Base-by-base conservation (phyloP, 2,329 filamentous ascomycete species). In the Coniochaeta sp. region DNA sequence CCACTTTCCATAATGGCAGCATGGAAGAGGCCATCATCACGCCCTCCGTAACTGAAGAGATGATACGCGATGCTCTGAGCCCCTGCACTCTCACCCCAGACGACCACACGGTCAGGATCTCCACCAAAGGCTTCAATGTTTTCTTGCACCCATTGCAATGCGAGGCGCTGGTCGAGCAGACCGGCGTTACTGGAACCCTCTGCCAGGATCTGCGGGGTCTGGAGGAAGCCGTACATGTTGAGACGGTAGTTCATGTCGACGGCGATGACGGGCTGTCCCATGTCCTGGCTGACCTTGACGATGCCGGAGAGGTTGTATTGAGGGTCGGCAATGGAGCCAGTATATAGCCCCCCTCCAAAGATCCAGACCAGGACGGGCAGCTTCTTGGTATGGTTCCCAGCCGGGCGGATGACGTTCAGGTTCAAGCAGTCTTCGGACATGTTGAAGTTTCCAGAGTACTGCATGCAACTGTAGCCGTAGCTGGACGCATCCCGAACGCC, bases 1-100 rank as follows among this genome's bases (percentile, higher is more conserved):
- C 78, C 78, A 12, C 75, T 80, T 50, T 83, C 71, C 50, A 77
- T 65, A 42, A 80, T 82, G 2, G 73, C 79, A 7, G 65, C 75
- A 4, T 72, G 71, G 58, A 81, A 84, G 0, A 84, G 65, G 0
- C 68, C 65, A 51, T 83, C 78, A 50, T 83, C 71, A 27, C 77
- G 68, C 0, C 81, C 79, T 31, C 73, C 74, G 55, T 81, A 79
- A 8, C 78, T 76, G 28, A 78, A 71, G 20, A 82, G 66, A 24
- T 83, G 81, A 48, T 70, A 70, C 3, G 67, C 65, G 22, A 67
- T 67, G 45, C 68, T 69, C 51, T 71, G 66, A 4, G 60, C 61
- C 7, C 65, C 63, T 2, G 61, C 60, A 4, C 64, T 63, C 53
- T 71, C 67, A 8, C 65, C 65, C 53, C 71, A 71, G 2, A 68